Conservation (phyloP, 2,329 filamentous ascomycete genomes). For the Hymenoscyphus repandus region DNA sequence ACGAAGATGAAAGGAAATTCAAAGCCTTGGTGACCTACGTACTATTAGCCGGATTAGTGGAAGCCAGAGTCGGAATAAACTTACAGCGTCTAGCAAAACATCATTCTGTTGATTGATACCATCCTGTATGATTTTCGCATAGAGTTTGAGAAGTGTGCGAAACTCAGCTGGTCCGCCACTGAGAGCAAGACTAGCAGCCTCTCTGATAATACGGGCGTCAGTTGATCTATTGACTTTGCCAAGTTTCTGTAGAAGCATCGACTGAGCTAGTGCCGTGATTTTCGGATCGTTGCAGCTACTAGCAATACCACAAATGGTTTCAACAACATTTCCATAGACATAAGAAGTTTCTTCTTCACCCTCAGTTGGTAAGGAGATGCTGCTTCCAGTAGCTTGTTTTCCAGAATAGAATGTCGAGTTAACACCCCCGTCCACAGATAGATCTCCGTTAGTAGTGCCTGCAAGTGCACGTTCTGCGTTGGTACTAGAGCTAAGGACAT, state of each 20-base stretch:
- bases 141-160: slow-evolving; percentile 78
- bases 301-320: slow-evolving; percentile 89
- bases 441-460: slow-evolving; percentile 42
- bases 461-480: slow-evolving; percentile 40
- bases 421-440: slow-evolving; percentile 44
- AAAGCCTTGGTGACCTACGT: slow-evolving; percentile 68
- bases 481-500: slow-evolving; percentile 75
- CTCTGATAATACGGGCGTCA: slow-evolving; percentile 79
- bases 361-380: slow-evolving; percentile 70
- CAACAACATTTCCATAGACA: slow-evolving; percentile 84
- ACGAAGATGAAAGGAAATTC: slow-evolving; percentile 67
- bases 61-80: slow-evolving; percentile 28
- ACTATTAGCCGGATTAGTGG: neutral
- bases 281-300: slow-evolving; percentile 78
- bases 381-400: slow-evolving; percentile 62
- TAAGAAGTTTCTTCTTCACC: slow-evolving; percentile 74
- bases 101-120: slow-evolving; percentile 65
- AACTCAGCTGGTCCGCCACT: slow-evolving; percentile 78
- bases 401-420: slow-evolving; percentile 46
- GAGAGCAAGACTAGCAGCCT: slow-evolving; percentile 72
- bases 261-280: slow-evolving; percentile 87
- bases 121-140: slow-evolving; percentile 68
- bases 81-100: slow-evolving; percentile 65
- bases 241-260: slow-evolving; percentile 95
- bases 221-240: slow-evolving; percentile 75